A percentile compares a stretch with the other conserved stretches of the same genome.
Conservation (phyloP, 2,329 filamentous ascomycete genomes). For the Daldinia eschscholtzii region DNA sequence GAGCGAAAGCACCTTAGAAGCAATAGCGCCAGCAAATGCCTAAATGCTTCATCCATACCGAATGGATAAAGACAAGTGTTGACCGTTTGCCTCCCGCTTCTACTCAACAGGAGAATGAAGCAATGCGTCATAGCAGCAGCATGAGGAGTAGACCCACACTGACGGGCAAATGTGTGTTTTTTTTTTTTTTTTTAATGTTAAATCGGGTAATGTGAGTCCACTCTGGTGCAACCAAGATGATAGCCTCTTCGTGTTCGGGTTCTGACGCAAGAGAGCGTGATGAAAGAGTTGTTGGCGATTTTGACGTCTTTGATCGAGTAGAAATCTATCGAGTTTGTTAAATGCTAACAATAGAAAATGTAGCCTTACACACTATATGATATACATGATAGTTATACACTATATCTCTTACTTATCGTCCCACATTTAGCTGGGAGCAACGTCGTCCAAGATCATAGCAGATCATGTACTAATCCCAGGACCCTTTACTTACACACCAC, state of each 20-base stretch:
- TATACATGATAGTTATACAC: background rate
- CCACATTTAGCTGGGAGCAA: background rate
- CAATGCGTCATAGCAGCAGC: background rate
- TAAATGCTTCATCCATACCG: background rate
- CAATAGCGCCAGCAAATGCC: background rate
- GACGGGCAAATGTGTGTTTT: background rate
- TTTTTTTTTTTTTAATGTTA: background rate
- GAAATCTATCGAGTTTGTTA: background rate
- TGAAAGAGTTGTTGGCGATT: background rate
- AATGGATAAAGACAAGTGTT: background rate
- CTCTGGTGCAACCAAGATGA: background rate
- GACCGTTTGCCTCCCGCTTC: background rate
- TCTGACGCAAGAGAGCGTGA: background rate
- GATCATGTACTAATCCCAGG: background rate
- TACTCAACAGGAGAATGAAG: background rate
- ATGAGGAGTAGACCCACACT: conserved; percentile 5
- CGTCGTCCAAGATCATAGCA: background rate
- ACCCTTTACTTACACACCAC: background rate
- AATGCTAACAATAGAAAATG: background rate
- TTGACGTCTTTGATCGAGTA: background rate
- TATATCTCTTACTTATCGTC: background rate
- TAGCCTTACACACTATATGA: background rate
- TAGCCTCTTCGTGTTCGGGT: background rate
- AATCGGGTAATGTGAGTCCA: conserved; percentile 4
- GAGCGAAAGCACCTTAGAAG: background rate